Evolutionary conservation across 148 eudicot genomes (phyloP).

Genomic region (Chenopodium quinoa): DNA sequence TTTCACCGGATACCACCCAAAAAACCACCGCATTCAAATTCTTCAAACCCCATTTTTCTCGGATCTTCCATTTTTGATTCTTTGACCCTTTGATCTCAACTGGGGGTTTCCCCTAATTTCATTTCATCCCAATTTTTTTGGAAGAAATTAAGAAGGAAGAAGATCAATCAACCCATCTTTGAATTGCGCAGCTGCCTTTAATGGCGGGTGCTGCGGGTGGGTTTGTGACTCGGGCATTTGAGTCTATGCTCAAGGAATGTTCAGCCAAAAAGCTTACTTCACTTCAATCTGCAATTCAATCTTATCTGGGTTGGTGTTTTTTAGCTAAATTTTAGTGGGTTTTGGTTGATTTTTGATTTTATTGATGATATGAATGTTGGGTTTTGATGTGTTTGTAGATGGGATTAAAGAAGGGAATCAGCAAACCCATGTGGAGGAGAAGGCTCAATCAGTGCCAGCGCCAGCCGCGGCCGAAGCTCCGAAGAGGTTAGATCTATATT

Average conservation of each 20-base stretch:
- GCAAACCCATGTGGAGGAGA: constrained; percentile 25
- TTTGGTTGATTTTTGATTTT: not conserved
- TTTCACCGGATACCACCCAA: not conserved
- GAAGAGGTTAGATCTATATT: constrained; percentile 34
- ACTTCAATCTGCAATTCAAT: constrained; percentile 71
- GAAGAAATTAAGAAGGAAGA: not conserved
- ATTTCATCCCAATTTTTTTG: not conserved
- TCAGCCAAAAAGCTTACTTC: constrained; percentile 59
- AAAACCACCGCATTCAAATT: not conserved
- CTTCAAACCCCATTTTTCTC: not conserved
- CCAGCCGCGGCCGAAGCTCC: not conserved
- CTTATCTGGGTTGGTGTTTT: constrained; percentile 57
- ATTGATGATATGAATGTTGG: constrained; percentile 4
- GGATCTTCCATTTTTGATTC: constrained; percentile 16
- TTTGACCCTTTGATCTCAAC: constrained; percentile 24
- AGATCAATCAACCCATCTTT: constrained; percentile 15
- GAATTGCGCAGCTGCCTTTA: not conserved
- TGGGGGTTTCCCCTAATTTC: constrained; percentile 4
- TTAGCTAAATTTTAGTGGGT: not conserved
- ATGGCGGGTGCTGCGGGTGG: constrained; percentile 98
- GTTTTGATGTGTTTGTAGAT: constrained; percentile 37
- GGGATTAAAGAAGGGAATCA: constrained; percentile 51
- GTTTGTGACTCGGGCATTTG: constrained; percentile 83
- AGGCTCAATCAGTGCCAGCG: constrained; percentile 25
- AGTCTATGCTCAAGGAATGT: constrained; percentile 90